A percentile compares a stretch with the other conserved stretches of the same genome.
phyloP scores from a whole-genome alignment of 495 filamentous ascomycete genomes.

The Hyaloscypha variabilis region DNA sequence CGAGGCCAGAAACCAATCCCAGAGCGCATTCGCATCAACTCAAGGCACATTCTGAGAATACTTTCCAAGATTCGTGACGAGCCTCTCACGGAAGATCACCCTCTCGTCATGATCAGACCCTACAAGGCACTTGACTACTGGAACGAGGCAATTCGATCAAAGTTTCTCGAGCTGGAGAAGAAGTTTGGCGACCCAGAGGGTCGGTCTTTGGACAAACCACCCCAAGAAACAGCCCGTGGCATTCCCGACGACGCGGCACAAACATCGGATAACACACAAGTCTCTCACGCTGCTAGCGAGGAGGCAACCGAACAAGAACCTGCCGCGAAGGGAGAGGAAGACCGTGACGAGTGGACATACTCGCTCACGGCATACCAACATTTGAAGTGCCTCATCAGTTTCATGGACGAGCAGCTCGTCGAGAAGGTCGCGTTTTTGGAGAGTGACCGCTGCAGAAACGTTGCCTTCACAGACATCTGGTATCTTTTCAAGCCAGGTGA shows the following conservation, averaged over 20 bases:
- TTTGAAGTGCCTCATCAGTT: slow-evolving; percentile 32
- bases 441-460: slow-evolving; percentile 24
- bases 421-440: slow-evolving; percentile 18
- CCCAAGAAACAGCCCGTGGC: too few relatives aligned
- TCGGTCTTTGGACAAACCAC: too few relatives aligned
- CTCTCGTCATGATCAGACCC: slow-evolving; percentile 30
- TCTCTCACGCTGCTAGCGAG: too few relatives aligned
- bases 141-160: slow-evolving; percentile 24
- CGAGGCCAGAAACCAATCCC: slow-evolving; percentile 15
- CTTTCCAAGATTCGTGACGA: slow-evolving; percentile 23
- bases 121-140: slow-evolving; percentile 33
- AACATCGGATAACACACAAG: too few relatives aligned
- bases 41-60: slow-evolving; percentile 29
- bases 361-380: slow-evolving; percentile 33
- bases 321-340: slow-evolving; percentile 13
- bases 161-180: slow-evolving; percentile 25
- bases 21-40: slow-evolving; percentile 33
- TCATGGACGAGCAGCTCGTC: slow-evolving; percentile 36
- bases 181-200: neutral
- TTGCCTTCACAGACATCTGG: slow-evolving; percentile 46
- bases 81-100: neutral
- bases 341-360: slow-evolving; percentile 20
- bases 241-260: too few relatives aligned
- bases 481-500: slow-evolving; percentile 42
- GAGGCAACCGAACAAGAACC: neutral